Base-by-base conservation (phyloP, 2,329 filamentous ascomycete species). In the Fusarium sp. region DNA sequence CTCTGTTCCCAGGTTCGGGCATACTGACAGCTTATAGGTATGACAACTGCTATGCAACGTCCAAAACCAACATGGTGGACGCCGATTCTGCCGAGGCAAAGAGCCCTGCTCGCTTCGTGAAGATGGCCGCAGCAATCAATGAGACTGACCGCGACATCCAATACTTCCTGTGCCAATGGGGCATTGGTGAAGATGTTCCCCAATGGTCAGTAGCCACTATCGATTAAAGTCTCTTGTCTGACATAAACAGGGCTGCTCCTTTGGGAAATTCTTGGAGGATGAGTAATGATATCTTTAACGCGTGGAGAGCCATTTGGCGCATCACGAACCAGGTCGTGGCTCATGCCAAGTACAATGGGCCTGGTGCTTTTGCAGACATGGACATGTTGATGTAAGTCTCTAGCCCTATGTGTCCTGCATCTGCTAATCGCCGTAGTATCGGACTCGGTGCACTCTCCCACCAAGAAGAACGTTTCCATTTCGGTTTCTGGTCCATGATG, bases 151-250 rank as follows among this genome's bases (percentile, higher is more conserved):
- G 81, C 1, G 75, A 81, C 8, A 82, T 86, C 3, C 72, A 83
- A 5, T 86, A 85, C 60, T 83, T 84, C 35, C 79, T 86, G 11
- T 87, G 85, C 63, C 85, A 87, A 71, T 87, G 85, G 85, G 85
- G 84, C 1, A 77, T 86, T 8, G 84, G 84, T 2, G 72, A 80
- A 26, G 79, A 86, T 43, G 78, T 85, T 1, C 81, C 82, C 0
- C 77, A 79, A 7, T 86, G 84, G 83, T 76, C 48, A 57, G 62
- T 20, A 5, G 0, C 7, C 4, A 6, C 0, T 7, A 0, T 2
- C 2, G 13, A 0, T 8, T 3, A 0, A 1, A 8, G 1, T 13
- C 1, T 31, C 3, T 15, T n/a, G 6, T 18, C 55, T 70, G 2
- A 74, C 35, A 12, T 0, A 2, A 0, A 0, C 5, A 79, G 78